phyloP scores from a whole-genome alignment of 2,329 filamentous ascomycete genomes.

The Beauveria medogensis region DNA sequence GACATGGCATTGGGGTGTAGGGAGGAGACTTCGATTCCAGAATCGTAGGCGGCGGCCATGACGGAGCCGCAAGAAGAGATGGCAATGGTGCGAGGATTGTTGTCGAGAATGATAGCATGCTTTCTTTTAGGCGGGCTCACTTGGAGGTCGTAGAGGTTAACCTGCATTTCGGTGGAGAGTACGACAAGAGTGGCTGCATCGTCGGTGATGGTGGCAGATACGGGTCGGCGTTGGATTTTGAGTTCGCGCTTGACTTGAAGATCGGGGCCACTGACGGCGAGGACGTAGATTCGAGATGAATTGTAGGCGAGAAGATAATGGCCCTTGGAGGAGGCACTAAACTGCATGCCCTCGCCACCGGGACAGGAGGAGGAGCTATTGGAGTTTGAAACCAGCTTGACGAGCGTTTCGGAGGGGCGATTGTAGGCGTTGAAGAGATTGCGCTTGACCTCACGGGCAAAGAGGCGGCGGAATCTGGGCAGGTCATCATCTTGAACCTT shows the following conservation, averaged over 20 bases:
- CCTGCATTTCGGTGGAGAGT: slow-evolving; percentile 71
- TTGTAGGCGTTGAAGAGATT: slow-evolving; percentile 72
- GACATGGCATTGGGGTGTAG: slow-evolving; percentile 54
- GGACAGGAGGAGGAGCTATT: slow-evolving; percentile 78
- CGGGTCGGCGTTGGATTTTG: slow-evolving; percentile 68
- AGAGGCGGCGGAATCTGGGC: slow-evolving; percentile 53
- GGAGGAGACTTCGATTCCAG: slow-evolving; percentile 81
- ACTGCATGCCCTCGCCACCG: slow-evolving; percentile 78
- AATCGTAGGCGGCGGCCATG: slow-evolving; percentile 75
- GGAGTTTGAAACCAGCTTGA: slow-evolving; percentile 76
- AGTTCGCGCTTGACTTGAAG: slow-evolving; percentile 66
- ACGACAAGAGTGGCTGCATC: slow-evolving; percentile 71
- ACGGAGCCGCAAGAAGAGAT: slow-evolving; percentile 76
- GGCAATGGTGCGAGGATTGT: slow-evolving; percentile 69
- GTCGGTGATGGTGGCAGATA: slow-evolving; percentile 71
- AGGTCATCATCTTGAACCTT: slow-evolving; percentile 42
- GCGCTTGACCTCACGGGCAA: slow-evolving; percentile 63
- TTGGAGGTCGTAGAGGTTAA: slow-evolving; percentile 74
- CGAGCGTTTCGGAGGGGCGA: slow-evolving; percentile 59
- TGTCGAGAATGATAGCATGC: slow-evolving; percentile 70
- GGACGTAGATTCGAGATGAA: slow-evolving; percentile 74
- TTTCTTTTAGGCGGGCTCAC: slow-evolving; percentile 57
- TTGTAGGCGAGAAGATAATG: slow-evolving; percentile 73
- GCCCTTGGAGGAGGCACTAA: slow-evolving; percentile 68
- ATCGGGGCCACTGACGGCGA: slow-evolving; percentile 55